Evolutionary conservation across 225 moss, liverwort and hornwort species (phyloP).

Genomic region (Bryoerythrophyllum caledonicum): DNA sequence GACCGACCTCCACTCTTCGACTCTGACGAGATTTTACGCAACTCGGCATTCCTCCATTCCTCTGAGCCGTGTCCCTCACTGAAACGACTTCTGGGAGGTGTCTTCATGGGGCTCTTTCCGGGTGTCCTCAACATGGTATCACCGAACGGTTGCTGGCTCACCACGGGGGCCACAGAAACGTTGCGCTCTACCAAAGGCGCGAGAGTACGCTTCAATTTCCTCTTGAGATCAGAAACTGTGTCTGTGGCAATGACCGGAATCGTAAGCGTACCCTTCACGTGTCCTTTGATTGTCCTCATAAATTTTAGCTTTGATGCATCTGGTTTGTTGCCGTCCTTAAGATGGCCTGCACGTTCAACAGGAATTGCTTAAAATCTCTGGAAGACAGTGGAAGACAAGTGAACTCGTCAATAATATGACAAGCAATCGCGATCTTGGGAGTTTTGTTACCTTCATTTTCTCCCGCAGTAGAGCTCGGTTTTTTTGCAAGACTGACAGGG

Average conservation of each 20-base stretch:
- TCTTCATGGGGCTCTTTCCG: conserved; percentile 44
- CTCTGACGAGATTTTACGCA: conserved; percentile 42
- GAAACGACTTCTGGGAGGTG: conserved; percentile 43
- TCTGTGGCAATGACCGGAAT: conserved; percentile 85
- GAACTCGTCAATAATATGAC: background rate
- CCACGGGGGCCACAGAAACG: conserved; percentile 16
- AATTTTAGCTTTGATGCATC: conserved; percentile 77
- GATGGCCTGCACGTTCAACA: conserved; percentile 3
- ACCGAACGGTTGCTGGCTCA: conserved; percentile 41
- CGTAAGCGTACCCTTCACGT: conserved; percentile 71
- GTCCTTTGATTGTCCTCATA: conserved; percentile 79
- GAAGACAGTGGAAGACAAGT: background rate
- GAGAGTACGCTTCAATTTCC: conserved; percentile 82
- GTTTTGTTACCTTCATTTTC: conserved; percentile 48
- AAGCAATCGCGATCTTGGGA: too few relatives aligned
- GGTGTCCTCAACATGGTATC: conserved; percentile 52
- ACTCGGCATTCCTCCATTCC: conserved; percentile 27
- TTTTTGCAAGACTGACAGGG: conserved; percentile 43
- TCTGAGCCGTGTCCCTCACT: conserved; percentile 26
- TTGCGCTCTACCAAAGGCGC: conserved; percentile 83
- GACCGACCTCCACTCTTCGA: conserved; percentile 51
- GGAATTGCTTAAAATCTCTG: background rate
- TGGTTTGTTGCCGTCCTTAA: conserved; percentile 39
- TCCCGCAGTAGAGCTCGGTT: conserved; percentile 27
- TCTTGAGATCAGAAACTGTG: conserved; percentile 75